Evolutionary conservation across 2,329 filamentous ascomycete species (phyloP), one percentile per base, ranked within the genome.

Genomic region (Cytospora piceicola): DNA sequence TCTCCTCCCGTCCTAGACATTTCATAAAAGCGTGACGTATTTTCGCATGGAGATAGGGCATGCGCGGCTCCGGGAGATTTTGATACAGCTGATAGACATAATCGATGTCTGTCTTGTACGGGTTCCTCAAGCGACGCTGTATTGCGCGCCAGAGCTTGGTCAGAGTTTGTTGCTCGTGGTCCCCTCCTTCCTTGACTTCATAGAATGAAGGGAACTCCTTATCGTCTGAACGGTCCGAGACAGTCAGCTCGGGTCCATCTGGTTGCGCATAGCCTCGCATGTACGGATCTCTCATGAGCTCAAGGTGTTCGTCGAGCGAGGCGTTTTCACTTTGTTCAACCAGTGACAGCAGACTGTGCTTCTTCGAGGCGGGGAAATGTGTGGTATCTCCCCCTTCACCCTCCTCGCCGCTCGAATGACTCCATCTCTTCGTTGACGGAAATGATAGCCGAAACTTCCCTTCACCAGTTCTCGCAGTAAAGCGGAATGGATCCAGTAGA

Each of bases 11-110:
- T 24, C 90, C 88, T 68, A 97, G 85, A 52, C 88, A 85, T 63
- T 85, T 86, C 61, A 96, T 80, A 24, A 96, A 79, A 9, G 80
- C 76, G 61, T 88, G 87, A 22, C 93, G 85, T 57, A 87, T 78
- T 15, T 76, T 73, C 67, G 80, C 78, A 11, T 79, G 78, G 2
- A 89, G 73, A 60, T 83, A 77, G 4, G 82, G 72, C 78, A 85
- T 83, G 49, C 83, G 80, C 6, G 81, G 83, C 64, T 85, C 80
- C 0, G 85, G 84, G 11, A 88, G 71, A 42, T 77, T 73, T 30
- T 76, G 72, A 73, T 88, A 88, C 2, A 81, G 69, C 2, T 79
- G 75, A 71, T 83, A 85, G 67, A 88, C 78, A 1, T 72, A 70
- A 36, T 80, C 81, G 55, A 82, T 76, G 24, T 77, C 74, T 54